A percentile compares a stretch with the other conserved stretches of the same genome.
These are phyloP conservation scores for Gleditsia sinensis DNA, from an alignment of 306 rosid species.

Conservation along the genomic window DNA sequence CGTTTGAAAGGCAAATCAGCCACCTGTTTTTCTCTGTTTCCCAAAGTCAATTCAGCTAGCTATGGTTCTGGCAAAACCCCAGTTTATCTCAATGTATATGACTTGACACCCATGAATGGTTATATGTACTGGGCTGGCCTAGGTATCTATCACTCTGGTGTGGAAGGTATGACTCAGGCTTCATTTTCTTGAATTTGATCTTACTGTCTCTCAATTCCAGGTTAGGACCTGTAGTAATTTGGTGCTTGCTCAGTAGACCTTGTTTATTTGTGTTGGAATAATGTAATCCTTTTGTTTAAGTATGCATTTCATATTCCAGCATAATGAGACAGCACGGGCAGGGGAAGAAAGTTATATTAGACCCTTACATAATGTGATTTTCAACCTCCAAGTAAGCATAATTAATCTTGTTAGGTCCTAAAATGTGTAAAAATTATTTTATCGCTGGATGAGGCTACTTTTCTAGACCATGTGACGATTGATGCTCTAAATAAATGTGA, in stretches of 20 bases:
- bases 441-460: constrained; percentile 19
- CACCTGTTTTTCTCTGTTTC: constrained; percentile 67
- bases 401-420: constrained; percentile 1
- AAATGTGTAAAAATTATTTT: background rate
- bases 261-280: background rate
- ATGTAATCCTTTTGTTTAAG: background rate
- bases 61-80: constrained; percentile 70
- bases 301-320: constrained; percentile 8
- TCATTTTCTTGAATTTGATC: constrained; percentile 20
- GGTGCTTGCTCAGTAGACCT: background rate
- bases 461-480: background rate
- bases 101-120: constrained; percentile 94
- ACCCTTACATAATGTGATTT: background rate
- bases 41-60: constrained; percentile 64
- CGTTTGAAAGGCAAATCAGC: constrained; percentile 79
- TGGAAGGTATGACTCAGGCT: constrained; percentile 65
- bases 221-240: background rate
- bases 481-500: constrained; percentile 1
- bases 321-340: background rate
- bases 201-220: background rate
- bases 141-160: constrained; percentile 97
- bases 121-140: constrained; percentile 95
- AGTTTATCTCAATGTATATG: constrained; percentile 93
- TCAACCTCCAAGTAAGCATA: background rate
- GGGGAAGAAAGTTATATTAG: background rate